Conservation (phyloP, 2,329 filamentous ascomycete species). For the Hypoxylon sp. region DNA sequence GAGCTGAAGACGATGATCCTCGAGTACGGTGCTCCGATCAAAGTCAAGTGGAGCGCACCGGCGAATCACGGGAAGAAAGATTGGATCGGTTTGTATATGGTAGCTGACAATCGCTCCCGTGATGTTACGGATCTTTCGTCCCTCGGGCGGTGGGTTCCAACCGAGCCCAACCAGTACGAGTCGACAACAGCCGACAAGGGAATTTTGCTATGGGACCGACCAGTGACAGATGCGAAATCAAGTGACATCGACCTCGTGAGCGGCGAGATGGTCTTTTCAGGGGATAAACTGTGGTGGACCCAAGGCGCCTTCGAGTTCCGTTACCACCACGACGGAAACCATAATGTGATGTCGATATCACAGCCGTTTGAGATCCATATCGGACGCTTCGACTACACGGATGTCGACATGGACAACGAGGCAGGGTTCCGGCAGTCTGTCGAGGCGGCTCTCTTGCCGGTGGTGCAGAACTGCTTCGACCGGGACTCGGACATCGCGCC, state of each 20-base stretch:
- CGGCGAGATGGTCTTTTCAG: constrained; percentile 86
- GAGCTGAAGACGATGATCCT: constrained; percentile 79
- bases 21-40: constrained; percentile 89
- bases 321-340: constrained; percentile 92
- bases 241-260: constrained; percentile 67
- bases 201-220: constrained; percentile 73
- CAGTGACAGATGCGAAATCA: constrained; percentile 59
- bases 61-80: constrained; percentile 87
- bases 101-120: constrained; percentile 89
- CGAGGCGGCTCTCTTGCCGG: constrained; percentile 78
- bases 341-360: constrained; percentile 93
- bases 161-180: constrained; percentile 79
- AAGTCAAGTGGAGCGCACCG: constrained; percentile 89
- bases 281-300: constrained; percentile 97
- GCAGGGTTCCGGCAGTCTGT: constrained; percentile 72
- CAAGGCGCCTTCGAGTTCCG: constrained; percentile 96
- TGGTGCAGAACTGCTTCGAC: constrained; percentile 93
- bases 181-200: constrained; percentile 77
- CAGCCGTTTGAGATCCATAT: constrained; percentile 92
- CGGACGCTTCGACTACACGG: constrained; percentile 78
- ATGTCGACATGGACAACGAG: constrained; percentile 74
- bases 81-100: constrained; percentile 96
- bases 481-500: constrained; percentile 91
- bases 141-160: constrained; percentile 88
- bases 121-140: constrained; percentile 85